Evolutionary conservation across 768 basidiomycete genomes (phyloP), one percentile per base, ranked within the genome.

Genomic region (Pholiota microspora): DNA sequence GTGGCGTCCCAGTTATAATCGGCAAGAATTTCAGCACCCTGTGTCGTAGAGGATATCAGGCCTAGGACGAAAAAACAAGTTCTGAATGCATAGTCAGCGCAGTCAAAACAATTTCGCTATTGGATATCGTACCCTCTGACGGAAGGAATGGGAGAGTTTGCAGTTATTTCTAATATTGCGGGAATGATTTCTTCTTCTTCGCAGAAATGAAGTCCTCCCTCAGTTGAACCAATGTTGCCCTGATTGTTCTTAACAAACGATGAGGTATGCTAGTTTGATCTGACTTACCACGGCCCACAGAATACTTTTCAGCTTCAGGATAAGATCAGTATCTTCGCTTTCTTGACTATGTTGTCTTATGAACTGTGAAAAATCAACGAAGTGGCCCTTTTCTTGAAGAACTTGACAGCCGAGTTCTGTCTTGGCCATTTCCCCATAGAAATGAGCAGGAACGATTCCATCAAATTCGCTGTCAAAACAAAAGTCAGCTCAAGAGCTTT

Each of bases 351-450:
- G 94, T 55, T 86, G 82, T 21, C 92, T 81, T 49, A 98, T 91
- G 62, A 96, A 91, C 55, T 92, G 86, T 1, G 92, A 87, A 64
- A 98, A 98, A 58, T 96, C 92, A 4, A 80, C 66, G 63, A 98
- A 94, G 66, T 98, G 93, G 0, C 92, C 92, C 61, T 89, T 94
- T 55, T 95, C 94, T 55, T 86, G 84, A 35, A 99, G 73, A 8
- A 94, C 85, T 64, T 91, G 89, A 69, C 94, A 96, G 0, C 97
- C 97, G 46, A 95, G 86, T 53, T 91, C 89, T 2, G 97, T 98
- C 70, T 97, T 98, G 44, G 94, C 88, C 82, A 98, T 91, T 70
- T 98, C 96, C 18, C 96, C 96, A 63, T 98, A 96, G 71, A 99
- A 98, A 69, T 99, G 95, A 1, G 90, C 85, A 2, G 96, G 97